Evolutionary conservation across 2,329 filamentous ascomycete genomes (phyloP).

Genomic region (Stagonosporopsis cucurbitacearum): DNA sequence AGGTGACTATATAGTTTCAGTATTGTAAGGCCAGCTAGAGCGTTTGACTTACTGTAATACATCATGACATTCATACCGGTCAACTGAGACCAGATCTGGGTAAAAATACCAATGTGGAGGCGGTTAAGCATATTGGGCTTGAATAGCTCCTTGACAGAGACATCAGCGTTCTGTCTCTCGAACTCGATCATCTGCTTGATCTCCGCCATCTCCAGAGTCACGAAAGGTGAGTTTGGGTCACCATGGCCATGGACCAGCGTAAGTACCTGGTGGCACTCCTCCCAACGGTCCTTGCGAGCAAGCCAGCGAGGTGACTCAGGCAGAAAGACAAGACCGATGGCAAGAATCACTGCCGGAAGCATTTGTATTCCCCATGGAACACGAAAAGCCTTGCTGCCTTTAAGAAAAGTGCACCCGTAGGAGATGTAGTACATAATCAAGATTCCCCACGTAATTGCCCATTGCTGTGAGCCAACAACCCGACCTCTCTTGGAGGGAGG

Average conservation of each 20-base stretch:
- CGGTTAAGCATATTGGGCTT: slow-evolving; percentile 76
- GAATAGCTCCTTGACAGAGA: slow-evolving; percentile 75
- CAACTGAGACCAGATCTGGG: slow-evolving; percentile 77
- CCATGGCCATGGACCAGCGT: slow-evolving; percentile 60
- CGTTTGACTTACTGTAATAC: slow-evolving; percentile 30
- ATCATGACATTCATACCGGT: slow-evolving; percentile 81
- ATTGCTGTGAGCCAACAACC: slow-evolving; percentile 75
- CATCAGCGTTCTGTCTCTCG: slow-evolving; percentile 71
- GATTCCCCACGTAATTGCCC: slow-evolving; percentile 72
- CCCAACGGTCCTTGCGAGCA: slow-evolving; percentile 54
- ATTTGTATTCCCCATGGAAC: slow-evolving; percentile 49
- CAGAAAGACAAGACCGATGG: slow-evolving; percentile 59
- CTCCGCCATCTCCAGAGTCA: slow-evolving; percentile 71
- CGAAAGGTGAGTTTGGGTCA: slow-evolving; percentile 68
- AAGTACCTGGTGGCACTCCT: slow-evolving; percentile 52
- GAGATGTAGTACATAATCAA: slow-evolving; percentile 48
- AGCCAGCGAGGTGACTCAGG: slow-evolving; percentile 56
- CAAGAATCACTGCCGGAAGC: slow-evolving; percentile 46
- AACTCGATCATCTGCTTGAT: slow-evolving; percentile 78
- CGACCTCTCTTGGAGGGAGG: slow-evolving; percentile 65
- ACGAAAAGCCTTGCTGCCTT: slow-evolving; percentile 44
- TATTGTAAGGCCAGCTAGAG: not conserved
- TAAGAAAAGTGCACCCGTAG: slow-evolving; percentile 46
- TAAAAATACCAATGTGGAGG: slow-evolving; percentile 73
- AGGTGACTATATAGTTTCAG: slow-evolving; percentile 46